phyloP scores from a whole-genome alignment of 352 stramenopile species.

The Globisporangium echinulatum region DNA sequence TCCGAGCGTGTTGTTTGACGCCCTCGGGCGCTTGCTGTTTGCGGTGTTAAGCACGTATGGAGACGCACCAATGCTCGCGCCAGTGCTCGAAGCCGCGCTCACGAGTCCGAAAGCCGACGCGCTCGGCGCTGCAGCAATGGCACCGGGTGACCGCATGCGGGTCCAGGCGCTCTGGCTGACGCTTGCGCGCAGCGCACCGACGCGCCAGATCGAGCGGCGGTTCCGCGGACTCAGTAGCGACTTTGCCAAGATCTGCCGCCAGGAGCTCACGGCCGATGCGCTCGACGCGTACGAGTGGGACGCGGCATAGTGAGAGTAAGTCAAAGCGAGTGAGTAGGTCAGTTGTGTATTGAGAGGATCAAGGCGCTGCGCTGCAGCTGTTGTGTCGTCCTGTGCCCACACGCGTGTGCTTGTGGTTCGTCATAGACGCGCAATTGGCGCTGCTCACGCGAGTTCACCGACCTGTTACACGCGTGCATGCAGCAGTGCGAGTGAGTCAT shows the following conservation, averaged over 20 bases:
- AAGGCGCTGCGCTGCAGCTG: not conserved
- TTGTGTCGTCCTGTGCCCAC: no score
- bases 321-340: conserved; percentile 5
- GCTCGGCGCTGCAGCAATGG: conserved; percentile 33
- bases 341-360: not conserved
- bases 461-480: conserved; percentile 19
- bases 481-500: no score
- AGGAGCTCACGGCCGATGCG: conserved; percentile 49
- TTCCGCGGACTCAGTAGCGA: conserved; percentile 58
- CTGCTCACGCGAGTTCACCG: conserved; percentile 30
- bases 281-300: conserved; percentile 47
- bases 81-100: conserved; percentile 27
- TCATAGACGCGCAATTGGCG: not conserved
- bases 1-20: conserved; percentile 53
- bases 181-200: conserved; percentile 37
- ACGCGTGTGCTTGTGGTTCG: no score
- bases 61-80: conserved; percentile 23
- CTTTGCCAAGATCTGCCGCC: conserved; percentile 72
- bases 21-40: conserved; percentile 46
- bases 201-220: conserved; percentile 40
- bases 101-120: conserved; percentile 18
- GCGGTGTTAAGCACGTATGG: conserved; percentile 39
- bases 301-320: conserved; percentile 13
- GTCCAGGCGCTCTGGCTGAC: conserved; percentile 51
- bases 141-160: conserved; percentile 36